phyloP scores from a whole-genome alignment of 2,329 filamentous ascomycete species.

The Diaporthe australafricana region DNA sequence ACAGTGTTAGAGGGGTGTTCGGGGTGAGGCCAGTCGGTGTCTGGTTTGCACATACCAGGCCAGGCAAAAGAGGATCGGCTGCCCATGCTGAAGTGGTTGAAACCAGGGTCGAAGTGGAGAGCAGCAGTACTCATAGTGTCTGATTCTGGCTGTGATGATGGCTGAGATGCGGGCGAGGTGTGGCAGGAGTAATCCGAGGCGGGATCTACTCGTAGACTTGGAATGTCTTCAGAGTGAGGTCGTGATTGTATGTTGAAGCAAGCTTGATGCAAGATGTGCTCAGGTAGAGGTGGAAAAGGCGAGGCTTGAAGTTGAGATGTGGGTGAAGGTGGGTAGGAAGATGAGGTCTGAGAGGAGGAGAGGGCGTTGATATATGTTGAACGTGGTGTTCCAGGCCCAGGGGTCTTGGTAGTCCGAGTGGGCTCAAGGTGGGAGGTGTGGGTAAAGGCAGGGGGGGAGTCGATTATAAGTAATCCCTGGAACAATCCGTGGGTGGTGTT shows the following conservation, averaged over 20 bases:
- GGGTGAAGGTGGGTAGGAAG: constrained; percentile 41
- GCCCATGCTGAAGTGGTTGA: constrained; percentile 63
- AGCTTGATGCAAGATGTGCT: constrained; percentile 45
- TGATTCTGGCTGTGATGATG: constrained; percentile 37
- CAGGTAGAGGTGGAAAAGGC: constrained; percentile 45
- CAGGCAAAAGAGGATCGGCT: constrained; percentile 62
- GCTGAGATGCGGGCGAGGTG: constrained; percentile 20
- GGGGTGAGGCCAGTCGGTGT: not conserved
- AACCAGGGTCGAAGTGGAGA: constrained; percentile 61
- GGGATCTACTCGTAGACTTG: constrained; percentile 49
- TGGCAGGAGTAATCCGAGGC: constrained; percentile 44
- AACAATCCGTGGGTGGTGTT: constrained; percentile 40
- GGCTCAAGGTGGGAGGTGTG: constrained; percentile 40
- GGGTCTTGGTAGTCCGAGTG: constrained; percentile 42
- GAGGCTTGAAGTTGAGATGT: constrained; percentile 42
- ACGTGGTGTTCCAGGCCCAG: constrained; percentile 40
- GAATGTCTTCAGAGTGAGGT: constrained; percentile 40
- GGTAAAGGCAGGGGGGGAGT: constrained; percentile 40
- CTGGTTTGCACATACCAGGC: constrained; percentile 53
- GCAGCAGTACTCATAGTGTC: constrained; percentile 58
- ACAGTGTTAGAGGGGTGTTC: constrained; percentile 25
- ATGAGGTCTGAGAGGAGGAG: constrained; percentile 42
- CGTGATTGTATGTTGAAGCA: constrained; percentile 45
- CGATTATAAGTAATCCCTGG: constrained; percentile 43
- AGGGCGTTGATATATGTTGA: constrained; percentile 45